These are phyloP conservation scores for Boletus sp. DNA, from an alignment of 768 basidiomycete species.

Conservation along the genomic window DNA sequence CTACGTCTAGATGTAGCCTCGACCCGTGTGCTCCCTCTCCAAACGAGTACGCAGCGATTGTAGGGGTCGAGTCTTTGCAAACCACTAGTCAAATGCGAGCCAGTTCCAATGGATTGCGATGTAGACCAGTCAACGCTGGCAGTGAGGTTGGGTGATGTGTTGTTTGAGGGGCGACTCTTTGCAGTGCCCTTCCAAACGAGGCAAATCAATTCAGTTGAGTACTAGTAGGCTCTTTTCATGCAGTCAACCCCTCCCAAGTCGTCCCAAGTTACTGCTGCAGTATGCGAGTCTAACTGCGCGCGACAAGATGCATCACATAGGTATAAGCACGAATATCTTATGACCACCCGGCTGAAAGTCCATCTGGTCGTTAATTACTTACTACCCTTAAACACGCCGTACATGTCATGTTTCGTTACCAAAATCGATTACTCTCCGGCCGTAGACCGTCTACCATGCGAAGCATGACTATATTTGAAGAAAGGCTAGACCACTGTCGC, in stretches of 20 bases:
- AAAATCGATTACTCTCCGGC: constrained; percentile 33
- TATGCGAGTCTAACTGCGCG: too few relatives aligned
- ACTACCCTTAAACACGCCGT: neutral
- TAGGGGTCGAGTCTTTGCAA: neutral
- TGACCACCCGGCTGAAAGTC: neutral
- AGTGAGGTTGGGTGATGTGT: neutral
- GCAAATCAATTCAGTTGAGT: neutral
- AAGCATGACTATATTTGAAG: constrained; percentile 41
- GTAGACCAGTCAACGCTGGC: neutral
- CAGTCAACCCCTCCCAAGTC: neutral
- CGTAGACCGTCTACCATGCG: constrained; percentile 30
- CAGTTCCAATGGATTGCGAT: constrained; percentile 6
- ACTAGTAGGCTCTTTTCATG: neutral
- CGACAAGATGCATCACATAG: too few relatives aligned
- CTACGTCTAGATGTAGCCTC: constrained; percentile 3
- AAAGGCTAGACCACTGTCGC: constrained; percentile 39
- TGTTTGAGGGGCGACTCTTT: constrained; percentile 12
- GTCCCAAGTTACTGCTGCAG: too few relatives aligned
- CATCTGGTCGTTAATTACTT: neutral
- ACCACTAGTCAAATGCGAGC: neutral
- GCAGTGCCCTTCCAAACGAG: constrained; percentile 19
- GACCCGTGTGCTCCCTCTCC: neutral
- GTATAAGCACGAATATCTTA: too few relatives aligned
- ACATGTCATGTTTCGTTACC: constrained; percentile 20
- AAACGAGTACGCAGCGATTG: neutral